phyloP scores from a whole-genome alignment of 768 basidiomycete species.

The Tylopilus sp. region DNA sequence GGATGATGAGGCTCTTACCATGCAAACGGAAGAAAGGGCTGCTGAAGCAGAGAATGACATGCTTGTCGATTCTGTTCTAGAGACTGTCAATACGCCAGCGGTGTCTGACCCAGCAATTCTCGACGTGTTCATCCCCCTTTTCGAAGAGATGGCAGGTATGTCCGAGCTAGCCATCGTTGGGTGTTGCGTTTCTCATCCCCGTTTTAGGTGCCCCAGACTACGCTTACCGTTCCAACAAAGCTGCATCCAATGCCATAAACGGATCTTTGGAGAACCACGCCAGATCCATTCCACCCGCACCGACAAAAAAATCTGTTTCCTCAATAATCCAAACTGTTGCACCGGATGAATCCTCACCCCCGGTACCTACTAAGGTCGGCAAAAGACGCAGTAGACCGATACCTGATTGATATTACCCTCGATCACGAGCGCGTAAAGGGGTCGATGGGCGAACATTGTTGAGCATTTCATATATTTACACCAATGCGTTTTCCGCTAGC shows the following conservation, averaged over 20 bases:
- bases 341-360: conserved; percentile 12
- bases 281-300: conserved; percentile 9
- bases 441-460: conserved; percentile 21
- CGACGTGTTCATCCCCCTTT: conserved; percentile 56
- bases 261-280: conserved; percentile 12
- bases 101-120: conserved; percentile 55
- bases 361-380: conserved; percentile 20
- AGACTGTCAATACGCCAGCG: conserved; percentile 26
- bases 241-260: conserved; percentile 14
- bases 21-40: conserved; percentile 17
- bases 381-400: conserved; percentile 35
- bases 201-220: conserved; percentile 23
- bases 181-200: conserved; percentile 3
- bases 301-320: conserved; percentile 20
- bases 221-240: conserved; percentile 15
- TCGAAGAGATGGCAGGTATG: conserved; percentile 50
- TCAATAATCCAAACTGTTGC: conserved; percentile 11
- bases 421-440: conserved; percentile 13
- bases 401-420: conserved; percentile 21
- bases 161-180: neutral
- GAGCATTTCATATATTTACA: conserved; percentile 30
- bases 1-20: conserved; percentile 13
- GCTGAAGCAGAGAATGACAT: conserved; percentile 44
- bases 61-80: conserved; percentile 34
- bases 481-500: conserved; percentile 24